Conservation (phyloP, 169 alveolate genomes). For the Eimeria sp. region DNA sequence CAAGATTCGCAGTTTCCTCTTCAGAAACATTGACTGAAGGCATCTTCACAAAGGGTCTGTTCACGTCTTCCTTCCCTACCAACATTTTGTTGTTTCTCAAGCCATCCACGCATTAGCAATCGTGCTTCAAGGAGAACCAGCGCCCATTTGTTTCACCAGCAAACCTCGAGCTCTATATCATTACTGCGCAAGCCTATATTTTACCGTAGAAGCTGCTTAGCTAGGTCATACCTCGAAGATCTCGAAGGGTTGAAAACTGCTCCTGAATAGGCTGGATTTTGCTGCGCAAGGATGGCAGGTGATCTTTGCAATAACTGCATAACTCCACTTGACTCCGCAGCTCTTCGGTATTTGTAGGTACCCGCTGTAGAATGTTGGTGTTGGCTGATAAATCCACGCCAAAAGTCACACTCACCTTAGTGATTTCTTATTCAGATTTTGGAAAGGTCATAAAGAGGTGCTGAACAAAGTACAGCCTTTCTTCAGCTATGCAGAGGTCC, state of each 20-base stretch:
- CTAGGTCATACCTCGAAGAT: conserved; percentile 77
- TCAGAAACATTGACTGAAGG: conserved; percentile 55
- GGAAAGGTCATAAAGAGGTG: background rate
- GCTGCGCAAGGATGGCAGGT: conserved; percentile 69
- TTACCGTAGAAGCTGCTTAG: background rate
- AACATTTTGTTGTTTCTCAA: background rate
- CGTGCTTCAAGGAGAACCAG: background rate
- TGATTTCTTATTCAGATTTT: background rate
- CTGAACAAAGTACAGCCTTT: background rate
- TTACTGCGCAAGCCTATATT: background rate
- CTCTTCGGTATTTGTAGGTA: conserved; percentile 74
- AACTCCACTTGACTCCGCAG: conserved; percentile 59
- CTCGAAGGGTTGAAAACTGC: conserved; percentile 74
- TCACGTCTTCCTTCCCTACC: background rate
- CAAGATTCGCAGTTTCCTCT: conserved; percentile 76
- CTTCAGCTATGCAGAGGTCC: background rate
- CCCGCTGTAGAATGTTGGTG: conserved; percentile 45
- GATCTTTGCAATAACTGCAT: conserved; percentile 66
- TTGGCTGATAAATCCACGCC: conserved; percentile 43
- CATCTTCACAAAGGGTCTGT: background rate
- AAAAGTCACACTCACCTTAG: background rate
- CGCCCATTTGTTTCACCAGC: background rate
- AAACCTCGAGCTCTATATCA: background rate
- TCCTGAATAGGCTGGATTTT: conserved; percentile 76
- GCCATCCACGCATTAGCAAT: background rate